Evolutionary conservation across 2,329 filamentous ascomycete genomes (phyloP).

Genomic region (Aspergillus texensis): DNA sequence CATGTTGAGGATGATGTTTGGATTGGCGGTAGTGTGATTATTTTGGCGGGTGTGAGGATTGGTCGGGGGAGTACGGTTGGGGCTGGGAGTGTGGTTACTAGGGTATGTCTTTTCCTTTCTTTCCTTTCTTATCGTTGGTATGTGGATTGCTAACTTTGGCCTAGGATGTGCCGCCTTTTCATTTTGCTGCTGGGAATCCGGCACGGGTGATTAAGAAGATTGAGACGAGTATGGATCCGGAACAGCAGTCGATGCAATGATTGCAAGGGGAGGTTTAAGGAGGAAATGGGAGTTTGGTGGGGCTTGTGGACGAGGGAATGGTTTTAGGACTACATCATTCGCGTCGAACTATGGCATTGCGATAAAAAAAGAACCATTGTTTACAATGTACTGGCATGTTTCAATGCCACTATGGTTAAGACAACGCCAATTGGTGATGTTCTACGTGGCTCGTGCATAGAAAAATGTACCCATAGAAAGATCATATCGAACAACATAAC

Average conservation of each 20-base stretch:
- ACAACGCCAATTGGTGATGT: not conserved
- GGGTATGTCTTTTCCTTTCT: constrained; percentile 18
- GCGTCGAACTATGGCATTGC: not conserved
- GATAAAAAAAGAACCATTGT: not conserved
- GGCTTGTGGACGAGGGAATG: not conserved
- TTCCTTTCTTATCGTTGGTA: not conserved
- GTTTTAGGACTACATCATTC: not conserved
- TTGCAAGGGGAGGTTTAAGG: not conserved
- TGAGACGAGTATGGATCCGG: constrained; percentile 29
- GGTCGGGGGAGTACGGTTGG: constrained; percentile 46
- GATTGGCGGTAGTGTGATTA: constrained; percentile 52
- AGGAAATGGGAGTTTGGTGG: not conserved
- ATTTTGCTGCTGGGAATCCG: constrained; percentile 32
- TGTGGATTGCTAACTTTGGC: not conserved
- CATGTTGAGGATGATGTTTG: constrained; percentile 53
- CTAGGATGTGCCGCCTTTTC: constrained; percentile 30
- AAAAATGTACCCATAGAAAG: not conserved
- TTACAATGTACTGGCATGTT: not conserved
- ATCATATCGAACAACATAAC: not conserved
- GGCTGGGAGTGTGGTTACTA: constrained; percentile 45
- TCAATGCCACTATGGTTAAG: no score
- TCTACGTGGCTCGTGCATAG: no score
- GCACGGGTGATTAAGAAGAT: constrained; percentile 27
- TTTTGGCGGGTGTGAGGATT: constrained; percentile 47
- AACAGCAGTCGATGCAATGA: constrained; percentile 5